Conservation (phyloP, 345 rosid species). For the Combretum micranthum region DNA sequence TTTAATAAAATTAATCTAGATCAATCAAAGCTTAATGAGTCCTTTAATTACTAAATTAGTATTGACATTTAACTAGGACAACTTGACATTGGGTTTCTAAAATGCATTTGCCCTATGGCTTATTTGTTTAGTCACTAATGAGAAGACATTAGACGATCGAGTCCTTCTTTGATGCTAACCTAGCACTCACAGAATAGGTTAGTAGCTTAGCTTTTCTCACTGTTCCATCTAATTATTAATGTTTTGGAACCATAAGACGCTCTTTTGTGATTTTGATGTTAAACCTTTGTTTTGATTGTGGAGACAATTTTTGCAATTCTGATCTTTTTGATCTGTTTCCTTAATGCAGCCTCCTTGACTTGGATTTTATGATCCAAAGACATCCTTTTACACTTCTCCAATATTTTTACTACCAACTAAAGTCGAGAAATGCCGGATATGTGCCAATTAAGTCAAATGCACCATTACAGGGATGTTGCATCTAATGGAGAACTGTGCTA, state of each 20-base stretch:
- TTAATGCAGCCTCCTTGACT: constrained; percentile 61
- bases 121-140: constrained; percentile 82
- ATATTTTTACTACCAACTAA: constrained; percentile 87
- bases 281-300: background rate
- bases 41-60: too few relatives aligned
- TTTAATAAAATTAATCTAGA: too few relatives aligned
- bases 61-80: background rate
- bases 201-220: background rate
- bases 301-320: background rate
- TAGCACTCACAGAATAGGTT: constrained; percentile 82
- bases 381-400: constrained; percentile 81
- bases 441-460: background rate
- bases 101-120: constrained; percentile 34
- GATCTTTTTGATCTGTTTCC: background rate
- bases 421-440: constrained; percentile 75
- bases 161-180: constrained; percentile 75
- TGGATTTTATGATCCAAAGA: constrained; percentile 71
- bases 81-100: background rate
- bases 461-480: background rate
- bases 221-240: background rate
- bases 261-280: background rate
- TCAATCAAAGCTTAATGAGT: too few relatives aligned
- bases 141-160: constrained; percentile 88
- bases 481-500: constrained; percentile 8
- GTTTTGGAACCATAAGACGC: background rate